phyloP scores from a whole-genome alignment of 257 asterid species.

The Verbena officinalis region DNA sequence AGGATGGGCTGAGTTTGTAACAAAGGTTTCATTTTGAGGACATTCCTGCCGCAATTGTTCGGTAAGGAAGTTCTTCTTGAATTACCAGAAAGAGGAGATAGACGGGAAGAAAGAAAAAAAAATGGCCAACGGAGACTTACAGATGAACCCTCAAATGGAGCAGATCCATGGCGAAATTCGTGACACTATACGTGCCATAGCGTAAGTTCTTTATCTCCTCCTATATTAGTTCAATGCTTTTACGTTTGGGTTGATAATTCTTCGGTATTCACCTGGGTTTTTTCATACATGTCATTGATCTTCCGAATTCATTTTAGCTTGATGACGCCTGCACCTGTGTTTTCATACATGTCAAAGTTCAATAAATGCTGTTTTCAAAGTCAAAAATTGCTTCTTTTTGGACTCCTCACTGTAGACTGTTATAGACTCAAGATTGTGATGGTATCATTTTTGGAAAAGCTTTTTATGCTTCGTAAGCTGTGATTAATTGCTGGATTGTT shows the following conservation, averaged over 20 bases:
- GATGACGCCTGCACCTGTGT: no score
- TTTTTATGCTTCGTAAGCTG: neutral
- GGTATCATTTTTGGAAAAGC: no score
- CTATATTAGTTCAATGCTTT: neutral
- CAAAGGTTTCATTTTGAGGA: neutral
- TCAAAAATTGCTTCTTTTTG: slow-evolving; percentile 13
- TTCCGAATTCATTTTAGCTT: slow-evolving; percentile 9
- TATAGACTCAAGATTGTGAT: no score
- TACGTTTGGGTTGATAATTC: neutral
- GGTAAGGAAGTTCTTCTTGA: no score
- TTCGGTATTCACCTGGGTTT: no score
- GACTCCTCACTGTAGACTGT: neutral
- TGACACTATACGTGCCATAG: slow-evolving; percentile 68
- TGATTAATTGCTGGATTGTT: neutral
- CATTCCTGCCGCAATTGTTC: slow-evolving; percentile 14
- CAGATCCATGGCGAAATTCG: slow-evolving; percentile 86
- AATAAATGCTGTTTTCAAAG: neutral
- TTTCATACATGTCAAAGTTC: slow-evolving; percentile 13
- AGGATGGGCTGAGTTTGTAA: slow-evolving; percentile 24
- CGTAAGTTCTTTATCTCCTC: slow-evolving; percentile 40
- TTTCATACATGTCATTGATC: slow-evolving; percentile 7
- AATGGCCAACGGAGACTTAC: slow-evolving; percentile 46
- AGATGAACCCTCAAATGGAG: slow-evolving; percentile 80
- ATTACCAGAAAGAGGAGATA: no score
- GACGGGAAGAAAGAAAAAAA: neutral